Conservation (phyloP, 352 stramenopile genomes). For the Globisporangium uncinulatum region DNA sequence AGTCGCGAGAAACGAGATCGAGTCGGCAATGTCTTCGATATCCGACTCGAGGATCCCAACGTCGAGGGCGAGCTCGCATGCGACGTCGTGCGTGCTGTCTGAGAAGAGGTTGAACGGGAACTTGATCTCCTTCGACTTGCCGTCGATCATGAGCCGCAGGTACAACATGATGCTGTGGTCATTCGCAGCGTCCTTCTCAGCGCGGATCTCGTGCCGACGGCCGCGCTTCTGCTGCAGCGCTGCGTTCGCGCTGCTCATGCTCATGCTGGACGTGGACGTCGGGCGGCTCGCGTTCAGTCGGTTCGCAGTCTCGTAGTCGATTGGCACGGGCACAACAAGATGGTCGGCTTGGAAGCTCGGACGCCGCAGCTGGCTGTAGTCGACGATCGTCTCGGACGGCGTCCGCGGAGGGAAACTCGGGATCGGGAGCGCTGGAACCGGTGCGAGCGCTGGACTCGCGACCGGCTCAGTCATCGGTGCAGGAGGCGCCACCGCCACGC, state of each 20-base stretch:
- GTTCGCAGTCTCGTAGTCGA: constrained; percentile 5
- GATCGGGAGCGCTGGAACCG: neutral
- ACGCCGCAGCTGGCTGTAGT: constrained; percentile 17
- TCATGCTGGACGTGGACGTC: constrained; percentile 18
- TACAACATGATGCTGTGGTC: constrained; percentile 85
- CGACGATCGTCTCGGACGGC: constrained; percentile 5
- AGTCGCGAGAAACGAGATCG: constrained; percentile 85
- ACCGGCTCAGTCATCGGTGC: neutral
- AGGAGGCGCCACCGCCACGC: neutral
- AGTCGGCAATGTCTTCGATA: constrained; percentile 92
- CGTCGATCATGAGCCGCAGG: constrained; percentile 85
- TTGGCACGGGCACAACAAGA: neutral
- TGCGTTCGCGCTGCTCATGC: constrained; percentile 3
- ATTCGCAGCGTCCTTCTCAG: constrained; percentile 72
- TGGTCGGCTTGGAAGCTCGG: constrained; percentile 14
- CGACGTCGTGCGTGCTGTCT: constrained; percentile 92
- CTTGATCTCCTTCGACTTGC: constrained; percentile 95
- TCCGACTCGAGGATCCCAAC: constrained; percentile 90
- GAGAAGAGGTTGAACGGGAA: constrained; percentile 95
- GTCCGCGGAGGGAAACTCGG: neutral
- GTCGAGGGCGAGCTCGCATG: constrained; percentile 93
- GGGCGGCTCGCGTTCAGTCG: constrained; percentile 13
- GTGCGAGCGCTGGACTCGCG: neutral
- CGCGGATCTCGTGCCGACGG: constrained; percentile 82
- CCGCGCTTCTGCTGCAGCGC: constrained; percentile 34